Evolutionary conservation across 495 filamentous ascomycete genomes (phyloP).

Genomic region (Talaromyces proteolyticus): DNA sequence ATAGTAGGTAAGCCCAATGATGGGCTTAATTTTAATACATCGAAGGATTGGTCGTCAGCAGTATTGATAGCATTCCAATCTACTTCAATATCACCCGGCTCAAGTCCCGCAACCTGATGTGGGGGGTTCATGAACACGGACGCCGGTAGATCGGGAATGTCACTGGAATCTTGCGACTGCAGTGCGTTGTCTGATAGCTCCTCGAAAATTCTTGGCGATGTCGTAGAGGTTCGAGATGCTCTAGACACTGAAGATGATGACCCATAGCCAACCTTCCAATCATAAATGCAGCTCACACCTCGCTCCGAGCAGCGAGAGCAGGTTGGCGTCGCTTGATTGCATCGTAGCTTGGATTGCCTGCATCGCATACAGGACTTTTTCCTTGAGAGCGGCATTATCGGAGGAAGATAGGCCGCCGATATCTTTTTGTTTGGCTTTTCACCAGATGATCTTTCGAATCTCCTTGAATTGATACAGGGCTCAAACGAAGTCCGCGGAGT

Average conservation of each 20-base stretch:
- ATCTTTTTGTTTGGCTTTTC: too few relatives aligned
- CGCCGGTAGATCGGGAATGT: background rate
- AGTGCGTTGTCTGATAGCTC: background rate
- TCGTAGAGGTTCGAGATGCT: background rate
- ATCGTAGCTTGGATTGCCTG: constrained; percentile 7
- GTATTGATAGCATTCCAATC: background rate
- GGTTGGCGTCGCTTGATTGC: background rate
- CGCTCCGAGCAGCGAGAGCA: constrained; percentile 5
- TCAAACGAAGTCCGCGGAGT: constrained; percentile 1
- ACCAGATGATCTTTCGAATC: background rate
- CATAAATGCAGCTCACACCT: constrained; percentile 2
- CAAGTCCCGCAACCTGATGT: background rate
- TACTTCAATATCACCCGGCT: background rate
- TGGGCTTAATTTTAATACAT: background rate
- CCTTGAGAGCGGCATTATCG: constrained; percentile 1
- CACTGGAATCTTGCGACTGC: background rate
- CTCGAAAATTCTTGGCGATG: background rate
- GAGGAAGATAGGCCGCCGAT: too few relatives aligned
- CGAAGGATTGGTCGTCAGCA: background rate
- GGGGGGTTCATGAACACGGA: background rate
- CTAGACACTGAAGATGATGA: background rate
- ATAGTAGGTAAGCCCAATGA: background rate
- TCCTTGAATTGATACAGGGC: background rate
- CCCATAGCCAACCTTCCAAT: background rate
- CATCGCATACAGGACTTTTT: constrained; percentile 5